A percentile compares a stretch with the other conserved stretches of the same genome.
These are phyloP conservation scores for Oryza meridionalis DNA, from an alignment of 176 grass and related monocot genomes.

Conservation along the genomic window DNA sequence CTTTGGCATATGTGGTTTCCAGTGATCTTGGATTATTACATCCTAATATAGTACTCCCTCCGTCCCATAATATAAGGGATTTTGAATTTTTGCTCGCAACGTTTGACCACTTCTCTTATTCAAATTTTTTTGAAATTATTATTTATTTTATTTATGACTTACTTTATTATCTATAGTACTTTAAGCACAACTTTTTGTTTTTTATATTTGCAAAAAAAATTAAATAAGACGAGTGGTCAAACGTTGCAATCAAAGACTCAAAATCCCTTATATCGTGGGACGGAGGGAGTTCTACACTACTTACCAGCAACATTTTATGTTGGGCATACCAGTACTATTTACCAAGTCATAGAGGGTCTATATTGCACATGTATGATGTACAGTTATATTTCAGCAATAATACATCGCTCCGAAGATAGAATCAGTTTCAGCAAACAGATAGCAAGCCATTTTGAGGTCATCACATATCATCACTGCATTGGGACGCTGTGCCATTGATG, in stretches of 20 bases:
- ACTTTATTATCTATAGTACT: too few relatives aligned
- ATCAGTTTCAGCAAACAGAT: background rate
- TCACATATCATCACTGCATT: background rate
- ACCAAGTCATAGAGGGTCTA: background rate
- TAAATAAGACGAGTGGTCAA: too few relatives aligned
- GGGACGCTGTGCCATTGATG: too few relatives aligned
- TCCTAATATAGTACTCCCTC: background rate
- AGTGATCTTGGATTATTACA: background rate
- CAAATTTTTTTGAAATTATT: too few relatives aligned
- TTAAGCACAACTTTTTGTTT: too few relatives aligned
- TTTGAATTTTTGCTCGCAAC: too few relatives aligned
- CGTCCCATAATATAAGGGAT: too few relatives aligned
- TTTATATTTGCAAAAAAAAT: too few relatives aligned
- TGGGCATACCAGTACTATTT: background rate
- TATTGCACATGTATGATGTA: background rate
- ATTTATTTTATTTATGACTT: too few relatives aligned
- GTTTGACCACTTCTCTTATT: too few relatives aligned
- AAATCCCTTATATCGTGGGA: too few relatives aligned
- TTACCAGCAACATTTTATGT: slow-evolving; percentile 5
- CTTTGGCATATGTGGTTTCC: background rate
- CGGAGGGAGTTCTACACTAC: background rate
- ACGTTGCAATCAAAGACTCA: too few relatives aligned
- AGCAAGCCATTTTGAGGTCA: background rate
- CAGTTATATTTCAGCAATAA: background rate
- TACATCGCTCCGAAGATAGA: background rate